These are phyloP conservation scores for Oxalis stricta DNA, from an alignment of 441 rosid genomes.

Conservation along the genomic window DNA sequence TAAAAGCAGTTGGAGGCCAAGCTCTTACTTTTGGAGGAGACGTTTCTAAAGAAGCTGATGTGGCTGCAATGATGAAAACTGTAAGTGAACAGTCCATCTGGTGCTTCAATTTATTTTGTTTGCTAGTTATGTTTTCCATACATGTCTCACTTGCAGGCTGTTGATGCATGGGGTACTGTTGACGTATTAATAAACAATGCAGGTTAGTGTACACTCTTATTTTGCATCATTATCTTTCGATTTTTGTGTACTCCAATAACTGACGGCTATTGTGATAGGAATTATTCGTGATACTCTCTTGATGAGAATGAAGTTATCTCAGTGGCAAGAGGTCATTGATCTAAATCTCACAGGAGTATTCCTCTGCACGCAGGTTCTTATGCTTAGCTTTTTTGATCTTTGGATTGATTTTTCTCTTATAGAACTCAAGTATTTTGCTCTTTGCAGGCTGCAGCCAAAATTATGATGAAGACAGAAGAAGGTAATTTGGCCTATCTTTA, in stretches of 20 bases:
- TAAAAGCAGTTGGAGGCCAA: slow-evolving; percentile 76
- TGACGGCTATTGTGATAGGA: slow-evolving; percentile 36
- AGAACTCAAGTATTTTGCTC: slow-evolving; percentile 15
- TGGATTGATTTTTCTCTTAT: slow-evolving; percentile 1
- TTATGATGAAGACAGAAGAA: slow-evolving; percentile 93
- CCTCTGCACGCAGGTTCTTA: slow-evolving; percentile 79
- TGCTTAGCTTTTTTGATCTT: not conserved
- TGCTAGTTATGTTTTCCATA: slow-evolving; percentile 3
- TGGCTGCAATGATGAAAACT: slow-evolving; percentile 84
- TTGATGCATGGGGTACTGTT: slow-evolving; percentile 88
- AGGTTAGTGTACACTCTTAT: slow-evolving; percentile 24
- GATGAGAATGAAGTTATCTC: slow-evolving; percentile 83
- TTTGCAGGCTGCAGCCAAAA: slow-evolving; percentile 84
- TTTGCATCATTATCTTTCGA: not conserved
- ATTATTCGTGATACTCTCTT: slow-evolving; percentile 76
- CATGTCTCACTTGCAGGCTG: slow-evolving; percentile 42
- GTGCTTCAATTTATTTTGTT: slow-evolving; percentile 2
- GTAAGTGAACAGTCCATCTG: slow-evolving; percentile 29
- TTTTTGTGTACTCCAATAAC: slow-evolving; percentile 10
- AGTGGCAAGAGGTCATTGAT: slow-evolving; percentile 91
- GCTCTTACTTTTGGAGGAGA: slow-evolving; percentile 92
- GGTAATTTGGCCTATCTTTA: slow-evolving; percentile 23
- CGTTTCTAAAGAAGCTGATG: slow-evolving; percentile 82
- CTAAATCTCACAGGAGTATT: slow-evolving; percentile 91
- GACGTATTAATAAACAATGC: slow-evolving; percentile 87